Evolutionary conservation across 148 eudicot genomes (phyloP), one percentile per base, ranked within the genome.

Genomic region (Rhododendron molle): DNA sequence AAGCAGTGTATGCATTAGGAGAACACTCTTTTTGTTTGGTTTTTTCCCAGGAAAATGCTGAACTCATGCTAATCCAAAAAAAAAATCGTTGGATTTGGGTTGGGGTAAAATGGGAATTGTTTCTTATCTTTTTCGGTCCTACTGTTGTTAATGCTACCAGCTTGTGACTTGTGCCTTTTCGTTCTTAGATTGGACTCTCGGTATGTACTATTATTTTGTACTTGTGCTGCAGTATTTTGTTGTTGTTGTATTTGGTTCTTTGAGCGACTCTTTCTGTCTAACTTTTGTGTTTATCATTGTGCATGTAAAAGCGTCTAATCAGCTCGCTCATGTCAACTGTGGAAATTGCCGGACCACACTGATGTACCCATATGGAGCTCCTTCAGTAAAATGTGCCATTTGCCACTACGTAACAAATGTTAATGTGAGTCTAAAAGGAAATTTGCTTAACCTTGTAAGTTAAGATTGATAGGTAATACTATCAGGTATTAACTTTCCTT

Each of bases 321-420:
- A 94, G 88, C 87, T 92, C 13, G 93, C 96, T 86, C 95, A 94
- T 65, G 88, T 96, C 80, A 91, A 91, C 81, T 96, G 99, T 89
- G 99, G 98, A 65, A 92, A 91, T 81, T 96, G 99, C 86, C 94
- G 85, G 67, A 93, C 91, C 71, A 88, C 86, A 62, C 93, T 96
- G 71, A 94, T 96, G 99, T 96, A 96, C 88, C 96, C 98, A 5
- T 89, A 80, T 87, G 99, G 99, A 88, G 96, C 99, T 71, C 94
- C 93, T 43, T 96, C 99, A 58, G 99, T 96, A 78, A 96, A 92
- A 90, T 96, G 99, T 85, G 99, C 98, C 80, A 87, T 96, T 89
- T 96, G 99, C 90, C 96, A 96, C 18, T 90, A 86, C 86, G 87
- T 96, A 83, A 94, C 99, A 30, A 90, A 93, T 85, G 92, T 93